Base-by-base conservation (phyloP, 352 stramenopile species). In the Phytophthora ramorum region DNA sequence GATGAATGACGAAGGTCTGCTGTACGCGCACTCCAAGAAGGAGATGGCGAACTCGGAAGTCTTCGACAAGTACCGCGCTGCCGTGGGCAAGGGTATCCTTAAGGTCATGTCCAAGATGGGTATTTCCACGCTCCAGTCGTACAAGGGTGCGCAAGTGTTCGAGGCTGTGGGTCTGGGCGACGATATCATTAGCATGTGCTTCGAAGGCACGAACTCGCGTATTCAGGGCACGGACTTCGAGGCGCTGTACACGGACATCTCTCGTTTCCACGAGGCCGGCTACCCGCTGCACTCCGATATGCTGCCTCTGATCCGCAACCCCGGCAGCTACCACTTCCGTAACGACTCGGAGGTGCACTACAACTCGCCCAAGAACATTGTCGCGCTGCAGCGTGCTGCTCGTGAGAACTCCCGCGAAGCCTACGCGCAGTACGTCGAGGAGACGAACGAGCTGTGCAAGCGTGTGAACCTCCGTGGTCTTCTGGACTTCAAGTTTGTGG, bases 141-240 rank as follows among this genome's bases (percentile, higher is more conserved):
- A 99, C 77, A 94, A 97, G 62, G 96, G 96, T 46, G 96, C 96
- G 13, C 96, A 99, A 67, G 98, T 98, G 55, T 99, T 99, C 73
- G 96, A 99, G 66, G 94, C 94, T 35, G 89, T 99, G 44, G 96
- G 96, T 68, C 76, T 99, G 34, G 90, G 91, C 6, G 83, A 95
- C 35, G 93, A 98, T 30, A 93, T 98, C 24, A 96, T 99, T 60
- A 85, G 86, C 56, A 79, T 90, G 52, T 92, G 85, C 63, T 97
- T 97, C 54, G 83, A 87, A 71, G 90, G 90, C 46, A 97, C 90
- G 13, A 89, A 90, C 10, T 95, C 83, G 2, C 87, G 96, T 47
- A 96, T 99, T 48, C 94, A 97, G 51, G 82, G 95, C 47, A 98
- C 93, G 41, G 94, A 97, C 66, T 98, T 98, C 61, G 93, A 98